Evolutionary conservation across 2,329 filamentous ascomycete genomes (phyloP).

Genomic region (Camptophora hylomeconis): DNA sequence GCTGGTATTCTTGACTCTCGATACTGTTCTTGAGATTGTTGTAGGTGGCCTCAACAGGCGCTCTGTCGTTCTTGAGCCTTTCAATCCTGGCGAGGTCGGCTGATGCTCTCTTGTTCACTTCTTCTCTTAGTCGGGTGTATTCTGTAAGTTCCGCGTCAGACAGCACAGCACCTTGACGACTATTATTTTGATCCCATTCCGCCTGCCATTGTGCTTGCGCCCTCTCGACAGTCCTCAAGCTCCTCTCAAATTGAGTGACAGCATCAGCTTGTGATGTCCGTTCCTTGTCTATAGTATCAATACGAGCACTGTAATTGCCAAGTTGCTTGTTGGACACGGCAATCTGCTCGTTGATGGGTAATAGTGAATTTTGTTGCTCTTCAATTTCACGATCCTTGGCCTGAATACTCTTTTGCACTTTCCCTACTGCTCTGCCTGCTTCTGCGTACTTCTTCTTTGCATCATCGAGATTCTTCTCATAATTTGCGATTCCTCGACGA

Average conservation of each 20-base stretch:
- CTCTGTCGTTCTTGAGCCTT: constrained; percentile 75
- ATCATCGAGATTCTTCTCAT: constrained; percentile 64
- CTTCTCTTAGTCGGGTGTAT: constrained; percentile 70
- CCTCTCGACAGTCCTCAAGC: constrained; percentile 74
- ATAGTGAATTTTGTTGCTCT: constrained; percentile 68
- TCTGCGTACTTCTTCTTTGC: constrained; percentile 74
- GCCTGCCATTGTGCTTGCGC: constrained; percentile 77
- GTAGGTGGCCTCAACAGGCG: constrained; percentile 81
- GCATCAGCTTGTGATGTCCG: constrained; percentile 56
- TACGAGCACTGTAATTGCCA: constrained; percentile 52
- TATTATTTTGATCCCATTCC: constrained; percentile 72
- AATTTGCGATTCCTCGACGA: constrained; percentile 73
- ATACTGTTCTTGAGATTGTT: constrained; percentile 82
- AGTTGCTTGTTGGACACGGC: constrained; percentile 61
- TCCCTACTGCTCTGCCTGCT: constrained; percentile 61
- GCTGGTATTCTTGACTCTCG: constrained; percentile 59
- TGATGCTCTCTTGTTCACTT: constrained; percentile 72
- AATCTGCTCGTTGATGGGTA: constrained; percentile 89
- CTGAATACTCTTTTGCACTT: constrained; percentile 75
- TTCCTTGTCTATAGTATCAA: constrained; percentile 61
- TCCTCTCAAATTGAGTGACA: constrained; percentile 63
- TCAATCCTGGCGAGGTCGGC: constrained; percentile 72
- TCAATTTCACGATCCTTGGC: constrained; percentile 77
- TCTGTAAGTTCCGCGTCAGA: constrained; percentile 78
- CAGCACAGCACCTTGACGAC: constrained; percentile 74